Base-by-base conservation (phyloP, 2,329 filamentous ascomycete species). In the Fusarium sp. region DNA sequence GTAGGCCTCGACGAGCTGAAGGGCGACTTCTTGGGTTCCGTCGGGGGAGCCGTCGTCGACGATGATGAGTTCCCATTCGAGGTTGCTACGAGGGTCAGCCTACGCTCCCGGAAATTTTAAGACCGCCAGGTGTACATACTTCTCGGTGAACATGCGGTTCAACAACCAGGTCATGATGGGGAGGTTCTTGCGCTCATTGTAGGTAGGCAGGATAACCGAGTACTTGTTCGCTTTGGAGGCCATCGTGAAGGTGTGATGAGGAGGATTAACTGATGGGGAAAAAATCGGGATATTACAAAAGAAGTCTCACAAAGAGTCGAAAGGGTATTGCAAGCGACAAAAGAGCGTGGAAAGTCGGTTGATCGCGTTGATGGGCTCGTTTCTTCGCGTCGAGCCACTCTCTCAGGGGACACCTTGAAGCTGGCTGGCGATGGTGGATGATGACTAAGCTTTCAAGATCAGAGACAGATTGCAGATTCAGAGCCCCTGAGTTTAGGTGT, bases 1-100 rank as follows among this genome's bases (percentile, higher is more conserved):
- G 89, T 97, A 99, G 80, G 92, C 93, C 82, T 93, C 93, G 82
- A 96, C 92, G 75, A 99, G 94, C 84, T 99, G 95, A 81, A 93
- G 89, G 72, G 96, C 97, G 79, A 99, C 90, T 72, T 94, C 91
- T 84, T 97, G 94, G 63, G 97, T 99, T 81, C 95, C 95, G 85
- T 99, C 97, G 76, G 97, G 97, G 66, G 95, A 98, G 85, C 94
- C 97, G 85, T 99, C 97, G 90, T 99, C 97, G 83, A 99, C 94
- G 83, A 99, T 97, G 83, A 99, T 93, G 82, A 99, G 89, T 87
- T 99, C 95, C 94, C 95, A 99, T 84, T 98, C 93, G 80, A 99
- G 90, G 60, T 97, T 93, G 81, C 96, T 98, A 69, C 22, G 40
- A 2, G 32, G 22, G 33, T 64, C 12, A 67, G 72, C 61, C 9